Evolutionary conservation across 108 stramenopile species (phyloP), one percentile per base, ranked within the genome.

Genomic region (Nitzschia sp.): DNA sequence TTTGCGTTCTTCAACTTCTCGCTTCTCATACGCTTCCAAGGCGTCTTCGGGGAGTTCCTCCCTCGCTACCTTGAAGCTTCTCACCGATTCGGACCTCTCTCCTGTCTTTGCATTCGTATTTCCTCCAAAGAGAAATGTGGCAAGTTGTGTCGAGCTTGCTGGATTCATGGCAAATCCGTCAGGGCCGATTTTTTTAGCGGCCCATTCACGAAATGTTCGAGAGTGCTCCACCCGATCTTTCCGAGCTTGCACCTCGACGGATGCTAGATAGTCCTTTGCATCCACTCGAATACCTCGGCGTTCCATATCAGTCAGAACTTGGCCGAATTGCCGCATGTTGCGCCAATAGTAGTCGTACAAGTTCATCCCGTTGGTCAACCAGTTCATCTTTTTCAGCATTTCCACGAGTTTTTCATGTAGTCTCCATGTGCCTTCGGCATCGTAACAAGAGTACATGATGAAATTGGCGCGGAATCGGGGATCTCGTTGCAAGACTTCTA

Each of bases 301-400:
- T 79, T 99, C 99, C 90, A 99, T 96, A 72, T 99, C 97, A 2
- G 98, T 98, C 28, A 99, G 82, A 8, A 98, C 84, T 58, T 95
- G 86, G 15, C 96, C 99, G 69, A 99, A 99, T 6, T 84, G 83
- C 5, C 95, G 71, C 85, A 96, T 87, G 73, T 98, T 89, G 33
- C 55, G 33, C 67, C 88, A 76, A 77, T 99, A 99, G 79, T 98
- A 97, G 48, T 98, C 93, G 52, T 84, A 89, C 86, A 99, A 66
- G 63, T 78, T 87, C 5, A 58, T 62, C 13, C 63, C 60, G 13
- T 72, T 34, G 46, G 63, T 68, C 35, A 65, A 26, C 93, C 95
- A 96, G 9, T 26, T 8, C 79, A 66, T 84, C 28, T 75, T 34
- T 66, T 72, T 63, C 50, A 97, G 72, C 61, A 44, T 45, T 27